A percentile compares a stretch with the other conserved stretches of the same genome.
phyloP scores from a whole-genome alignment of 2,329 filamentous ascomycete species.

The Verticillium nubilum region DNA sequence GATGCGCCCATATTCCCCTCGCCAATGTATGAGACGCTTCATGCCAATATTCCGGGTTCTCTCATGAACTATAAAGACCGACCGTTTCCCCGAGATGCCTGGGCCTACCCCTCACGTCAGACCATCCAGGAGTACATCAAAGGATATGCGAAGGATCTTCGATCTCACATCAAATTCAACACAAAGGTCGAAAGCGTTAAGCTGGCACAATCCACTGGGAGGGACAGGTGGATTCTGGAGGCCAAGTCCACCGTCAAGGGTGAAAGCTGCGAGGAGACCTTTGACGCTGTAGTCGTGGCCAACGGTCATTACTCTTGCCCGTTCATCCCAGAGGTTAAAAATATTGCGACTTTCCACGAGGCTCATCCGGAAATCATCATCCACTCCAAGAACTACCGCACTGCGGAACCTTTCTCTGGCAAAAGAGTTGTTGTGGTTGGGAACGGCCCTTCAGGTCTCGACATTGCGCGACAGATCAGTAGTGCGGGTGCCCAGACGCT shows the following conservation, averaged over 20 bases:
- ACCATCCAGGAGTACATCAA: constrained; percentile 70
- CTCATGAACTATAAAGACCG: constrained; percentile 78
- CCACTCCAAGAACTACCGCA: constrained; percentile 78
- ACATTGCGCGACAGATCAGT: constrained; percentile 75
- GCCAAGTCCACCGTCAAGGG: constrained; percentile 44
- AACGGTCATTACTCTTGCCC: constrained; percentile 71
- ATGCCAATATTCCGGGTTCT: constrained; percentile 79
- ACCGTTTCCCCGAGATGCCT: constrained; percentile 55
- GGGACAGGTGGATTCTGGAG: constrained; percentile 57
- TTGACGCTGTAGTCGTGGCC: constrained; percentile 71
- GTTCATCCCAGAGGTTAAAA: constrained; percentile 57
- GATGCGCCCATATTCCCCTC: constrained; percentile 63
- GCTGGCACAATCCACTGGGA: constrained; percentile 17
- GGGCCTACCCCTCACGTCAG: constrained; percentile 69
- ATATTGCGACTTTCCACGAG: constrained; percentile 53
- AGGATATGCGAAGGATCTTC: constrained; percentile 63
- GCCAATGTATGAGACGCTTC: constrained; percentile 74
- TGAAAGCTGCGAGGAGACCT: constrained; percentile 38
- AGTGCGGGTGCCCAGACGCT: constrained; percentile 53
- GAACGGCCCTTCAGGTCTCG: constrained; percentile 76
- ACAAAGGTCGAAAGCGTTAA: constrained; percentile 62
- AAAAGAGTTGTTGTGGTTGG: constrained; percentile 82
- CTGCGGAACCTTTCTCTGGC: constrained; percentile 52
- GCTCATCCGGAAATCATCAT: constrained; percentile 55
- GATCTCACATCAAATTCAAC: constrained; percentile 62